Base-by-base conservation (phyloP, 2,329 filamentous ascomycete genomes). In the Westerdykella ornata region DNA sequence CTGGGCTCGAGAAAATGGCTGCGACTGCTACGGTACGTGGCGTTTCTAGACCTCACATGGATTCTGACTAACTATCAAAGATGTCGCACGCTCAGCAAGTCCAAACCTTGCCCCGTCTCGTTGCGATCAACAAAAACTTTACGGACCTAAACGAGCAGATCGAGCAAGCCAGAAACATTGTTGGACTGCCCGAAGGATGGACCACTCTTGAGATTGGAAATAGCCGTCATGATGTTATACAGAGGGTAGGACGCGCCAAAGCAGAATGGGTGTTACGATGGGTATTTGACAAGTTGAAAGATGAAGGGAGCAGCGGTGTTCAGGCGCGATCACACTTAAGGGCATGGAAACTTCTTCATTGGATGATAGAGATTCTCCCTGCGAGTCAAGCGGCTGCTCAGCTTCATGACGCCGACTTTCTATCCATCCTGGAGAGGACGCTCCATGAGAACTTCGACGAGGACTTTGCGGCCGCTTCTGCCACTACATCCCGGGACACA, bases 371-470 rank as follows among this genome's bases (percentile, higher is more conserved):
- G 37, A 69, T 79, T n/a, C 77, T 90, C 14, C 82, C 85, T 0
- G 69, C 80, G 0, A 81, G 84, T 35, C 81, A 79, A 9, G 71
- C 86, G 17, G 84, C 85, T 7, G 80, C 81, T 43, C 80, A 84
- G 3, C 72, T 94, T 5, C 80, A 78, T 16, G 81, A 88, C 43
- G 74, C 82, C 42, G 75, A 78, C 35, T 86, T 94, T 39, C 67
- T 85, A 26, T 65, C 68, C 1, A 76, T 87, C 8, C 61, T 94
- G 32, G 78, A 82, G 52, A 76, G 79, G 52, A 78, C 82, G 0
- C 65, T 88, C 36, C 72, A 77, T 36, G 82, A 88, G 37, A 56
- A 59, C 46, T 63, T 61, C 35, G 54, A 51, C 38, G 39, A 45
- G 12, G 44, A 49, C 15, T 29, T 39, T 7, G 38, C 37, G 3